Evolutionary conservation across 164 flowering plant genomes (phyloP), one percentile per base, ranked within the genome.

Genomic region (Vitis riparia): DNA sequence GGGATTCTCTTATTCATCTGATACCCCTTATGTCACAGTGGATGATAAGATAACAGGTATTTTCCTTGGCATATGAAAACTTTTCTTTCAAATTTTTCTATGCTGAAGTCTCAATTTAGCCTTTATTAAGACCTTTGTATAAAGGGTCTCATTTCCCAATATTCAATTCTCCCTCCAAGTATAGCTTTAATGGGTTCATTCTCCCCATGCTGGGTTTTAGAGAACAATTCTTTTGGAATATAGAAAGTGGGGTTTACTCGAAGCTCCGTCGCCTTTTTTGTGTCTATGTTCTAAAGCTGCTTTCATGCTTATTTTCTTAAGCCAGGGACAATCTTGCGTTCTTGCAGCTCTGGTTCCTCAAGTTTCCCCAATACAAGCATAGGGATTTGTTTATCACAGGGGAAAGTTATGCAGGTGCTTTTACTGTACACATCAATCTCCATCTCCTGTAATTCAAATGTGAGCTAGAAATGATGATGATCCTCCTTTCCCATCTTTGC

Each of bases 341-440:
- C 79, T 76, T 92, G 81, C 79, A 80, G 69, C 81, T 73, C 8
- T 92, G 95, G 95, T 90, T 89, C 65, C 65, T 66, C 59, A 90
- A 85, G 72, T 92, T 87, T 76, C 95, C 97, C 16, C 85, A 85
- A 30, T 89, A 85, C 82, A 84, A 61, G 65, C 73, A 74, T 64
- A 84, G 87, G 68, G 86, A 85, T 68, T 75, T 92, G 72, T 92
- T 80, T 72, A 86, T 92, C 30, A 83, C 93, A 16, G 97, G 97
- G 16, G 97, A 92, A 75, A 92, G 95, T 82, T 92, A 92, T 75
- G 97, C 95, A 59, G 97, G 97, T 89, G 79, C 44, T 37, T 37
- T 37, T 51, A 47, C 56, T 66, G 29, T 58, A 64, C 6, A 37
- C 44, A 37, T 37, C 44, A 37, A 37, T 66, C 48, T 55, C 27